Conservation (phyloP, 495 filamentous ascomycete species). For the Xylaria flabelliformis region DNA sequence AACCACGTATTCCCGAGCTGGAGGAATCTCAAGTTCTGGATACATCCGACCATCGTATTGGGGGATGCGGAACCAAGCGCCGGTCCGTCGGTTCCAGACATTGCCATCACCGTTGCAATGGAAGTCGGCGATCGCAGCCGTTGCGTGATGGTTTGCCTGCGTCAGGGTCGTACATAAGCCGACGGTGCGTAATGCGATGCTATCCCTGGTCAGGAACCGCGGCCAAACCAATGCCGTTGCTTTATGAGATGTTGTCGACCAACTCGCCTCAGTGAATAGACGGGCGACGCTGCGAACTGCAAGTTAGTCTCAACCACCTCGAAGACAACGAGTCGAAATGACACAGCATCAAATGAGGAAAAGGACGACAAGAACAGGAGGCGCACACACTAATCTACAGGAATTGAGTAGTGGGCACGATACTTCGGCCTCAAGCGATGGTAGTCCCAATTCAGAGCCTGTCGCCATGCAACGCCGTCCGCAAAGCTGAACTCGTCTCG, state of each 20-base stretch:
- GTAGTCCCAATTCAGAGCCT: conserved; percentile 44
- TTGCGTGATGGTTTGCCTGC: conserved; percentile 30
- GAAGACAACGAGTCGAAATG: background rate
- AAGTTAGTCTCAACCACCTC: background rate
- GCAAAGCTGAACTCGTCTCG: conserved; percentile 35
- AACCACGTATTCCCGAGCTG: conserved; percentile 34
- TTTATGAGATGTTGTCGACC: conserved; percentile 21
- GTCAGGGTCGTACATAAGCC: conserved; percentile 23
- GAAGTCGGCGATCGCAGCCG: conserved; percentile 39
- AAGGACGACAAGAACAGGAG: background rate
- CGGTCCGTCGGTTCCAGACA: conserved; percentile 36
- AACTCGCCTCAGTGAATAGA: conserved; percentile 35
- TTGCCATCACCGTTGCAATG: conserved; percentile 32
- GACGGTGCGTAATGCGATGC: conserved; percentile 27
- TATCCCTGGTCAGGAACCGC: conserved; percentile 25
- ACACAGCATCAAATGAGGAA: background rate
- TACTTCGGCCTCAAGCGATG: conserved; percentile 44
- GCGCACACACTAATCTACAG: conserved; percentile 44
- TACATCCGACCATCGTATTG: conserved; percentile 40
- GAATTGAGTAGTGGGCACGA: conserved; percentile 46
- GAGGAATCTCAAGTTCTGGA: conserved; percentile 36
- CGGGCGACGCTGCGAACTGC: conserved; percentile 27
- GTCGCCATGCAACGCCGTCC: conserved; percentile 46
- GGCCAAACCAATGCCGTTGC: conserved; percentile 30
- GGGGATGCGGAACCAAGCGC: conserved; percentile 39